Percentiles rank a stretch among this genome's conserved stretches.
Evolutionary conservation across 495 filamentous ascomycete genomes (phyloP).

Genomic region (Cenococcum geophilum): DNA sequence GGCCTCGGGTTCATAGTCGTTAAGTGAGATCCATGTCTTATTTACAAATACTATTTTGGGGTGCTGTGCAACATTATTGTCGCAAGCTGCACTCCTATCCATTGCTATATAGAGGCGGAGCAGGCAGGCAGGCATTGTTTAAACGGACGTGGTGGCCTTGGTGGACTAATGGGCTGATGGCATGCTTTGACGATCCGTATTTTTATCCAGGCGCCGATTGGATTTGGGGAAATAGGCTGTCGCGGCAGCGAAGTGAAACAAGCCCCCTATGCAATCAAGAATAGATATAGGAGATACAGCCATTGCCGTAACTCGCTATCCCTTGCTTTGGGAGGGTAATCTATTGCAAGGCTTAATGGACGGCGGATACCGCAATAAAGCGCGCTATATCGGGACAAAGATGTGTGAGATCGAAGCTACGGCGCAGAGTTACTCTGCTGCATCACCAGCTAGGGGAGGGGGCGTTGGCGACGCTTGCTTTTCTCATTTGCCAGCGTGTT

Average conservation of each 20-base stretch:
- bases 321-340: slow-evolving; percentile 23
- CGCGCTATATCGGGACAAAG: too few relatives aligned
- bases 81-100: not conserved
- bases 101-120: not conserved
- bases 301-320: slow-evolving; percentile 16
- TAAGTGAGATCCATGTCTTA: slow-evolving; percentile 46
- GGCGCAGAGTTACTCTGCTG: not conserved
- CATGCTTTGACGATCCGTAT: too few relatives aligned
- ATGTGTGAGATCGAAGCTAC: not conserved
- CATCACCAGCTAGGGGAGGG: slow-evolving; percentile 3
- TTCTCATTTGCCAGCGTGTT: not conserved
- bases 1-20: slow-evolving; percentile 79
- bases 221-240: too few relatives aligned
- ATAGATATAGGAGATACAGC: slow-evolving; percentile 15
- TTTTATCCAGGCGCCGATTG: too few relatives aligned
- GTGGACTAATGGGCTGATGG: too few relatives aligned
- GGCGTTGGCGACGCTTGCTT: not conserved
- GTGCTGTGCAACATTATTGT: slow-evolving; percentile 3
- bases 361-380: slow-evolving; percentile 8
- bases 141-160: too few relatives aligned
- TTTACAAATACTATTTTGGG: slow-evolving; percentile 2
- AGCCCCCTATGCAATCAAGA: slow-evolving; percentile 13
- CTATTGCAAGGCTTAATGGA: slow-evolving; percentile 14
- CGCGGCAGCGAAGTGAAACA: not conserved
- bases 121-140: too few relatives aligned